These are phyloP conservation scores for Cercospora sp. DNA, from an alignment of 2,329 filamentous ascomycete genomes.

Conservation along the genomic window DNA sequence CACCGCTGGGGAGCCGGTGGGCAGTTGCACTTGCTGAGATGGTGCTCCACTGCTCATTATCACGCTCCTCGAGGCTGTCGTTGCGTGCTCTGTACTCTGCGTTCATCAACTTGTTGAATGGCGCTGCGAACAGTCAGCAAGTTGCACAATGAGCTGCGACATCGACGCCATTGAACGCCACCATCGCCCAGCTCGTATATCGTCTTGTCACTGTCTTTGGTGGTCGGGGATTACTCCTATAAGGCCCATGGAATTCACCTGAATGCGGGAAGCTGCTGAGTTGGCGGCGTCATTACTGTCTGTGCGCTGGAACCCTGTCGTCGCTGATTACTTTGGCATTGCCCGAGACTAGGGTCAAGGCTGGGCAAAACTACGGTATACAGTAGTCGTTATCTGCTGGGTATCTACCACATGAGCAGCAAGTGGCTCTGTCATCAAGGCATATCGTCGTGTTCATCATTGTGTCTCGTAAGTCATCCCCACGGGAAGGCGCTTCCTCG, in stretches of 20 bases:
- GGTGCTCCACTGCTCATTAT: neutral
- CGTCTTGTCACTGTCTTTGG: neutral
- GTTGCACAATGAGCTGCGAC: neutral
- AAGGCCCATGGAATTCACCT: neutral
- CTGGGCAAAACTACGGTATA: constrained; percentile 2
- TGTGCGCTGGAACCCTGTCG: constrained; percentile 3
- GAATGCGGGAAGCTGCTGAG: neutral
- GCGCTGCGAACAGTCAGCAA: neutral
- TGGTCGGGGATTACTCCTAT: constrained; percentile 10
- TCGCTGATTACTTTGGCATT: neutral
- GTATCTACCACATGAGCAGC: constrained; percentile 3
- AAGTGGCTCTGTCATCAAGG: neutral
- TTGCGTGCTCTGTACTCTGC: neutral
- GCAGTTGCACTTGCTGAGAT: neutral
- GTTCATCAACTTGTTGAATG: neutral
- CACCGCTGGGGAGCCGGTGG: neutral
- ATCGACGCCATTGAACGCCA: constrained; percentile 4
- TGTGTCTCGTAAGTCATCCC: constrained; percentile 23
- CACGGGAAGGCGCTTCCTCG: constrained; percentile 33
- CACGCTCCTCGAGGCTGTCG: neutral
- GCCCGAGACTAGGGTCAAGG: constrained; percentile 4
- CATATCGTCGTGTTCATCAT: constrained; percentile 10
- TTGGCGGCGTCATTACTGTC: neutral
- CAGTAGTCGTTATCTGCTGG: constrained; percentile 2
- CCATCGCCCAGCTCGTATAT: constrained; percentile 14